phyloP scores from a whole-genome alignment of 495 filamentous ascomycete genomes.

The Penicillium goetzii region DNA sequence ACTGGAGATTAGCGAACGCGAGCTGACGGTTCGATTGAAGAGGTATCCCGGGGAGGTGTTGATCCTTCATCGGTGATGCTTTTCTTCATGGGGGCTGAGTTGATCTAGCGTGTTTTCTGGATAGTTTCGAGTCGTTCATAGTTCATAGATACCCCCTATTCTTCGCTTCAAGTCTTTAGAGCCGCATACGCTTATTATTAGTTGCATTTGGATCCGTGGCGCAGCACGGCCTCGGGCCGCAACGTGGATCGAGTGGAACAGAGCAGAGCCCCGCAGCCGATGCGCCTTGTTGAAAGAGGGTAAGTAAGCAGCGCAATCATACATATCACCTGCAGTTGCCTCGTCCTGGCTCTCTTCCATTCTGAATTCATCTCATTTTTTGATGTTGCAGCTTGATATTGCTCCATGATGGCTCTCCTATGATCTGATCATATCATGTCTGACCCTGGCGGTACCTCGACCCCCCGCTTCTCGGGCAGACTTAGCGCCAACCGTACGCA shows the following conservation, averaged over 20 bases:
- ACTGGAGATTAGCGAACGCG: slow-evolving; percentile 60
- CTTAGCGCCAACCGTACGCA: slow-evolving; percentile 24
- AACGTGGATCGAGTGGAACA: slow-evolving; percentile 1
- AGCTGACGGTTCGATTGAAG: slow-evolving; percentile 55
- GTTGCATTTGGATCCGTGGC: not conserved
- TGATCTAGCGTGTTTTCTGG: not conserved
- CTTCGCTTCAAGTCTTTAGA: not conserved
- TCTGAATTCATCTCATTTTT: not conserved
- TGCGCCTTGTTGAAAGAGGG: not conserved
- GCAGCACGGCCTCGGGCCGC: not conserved
- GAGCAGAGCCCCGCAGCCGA: not conserved
- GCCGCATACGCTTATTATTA: not conserved
- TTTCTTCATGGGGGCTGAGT: no score
- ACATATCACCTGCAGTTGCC: not conserved
- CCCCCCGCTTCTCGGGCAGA: not conserved
- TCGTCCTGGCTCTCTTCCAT: not conserved
- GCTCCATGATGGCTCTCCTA: not conserved
- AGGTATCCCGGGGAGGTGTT: slow-evolving; percentile 53
- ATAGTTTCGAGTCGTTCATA: not conserved
- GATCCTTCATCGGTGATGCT: slow-evolving; percentile 57
- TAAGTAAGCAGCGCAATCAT: not conserved
- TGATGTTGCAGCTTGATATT: not conserved
- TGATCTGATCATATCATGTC: slow-evolving; percentile 25
- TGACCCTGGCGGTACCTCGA: slow-evolving; percentile 15
- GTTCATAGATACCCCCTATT: slow-evolving; percentile 1